phyloP scores from a whole-genome alignment of 176 grass and related monocot species.

The Oryza coarctata region DNA sequence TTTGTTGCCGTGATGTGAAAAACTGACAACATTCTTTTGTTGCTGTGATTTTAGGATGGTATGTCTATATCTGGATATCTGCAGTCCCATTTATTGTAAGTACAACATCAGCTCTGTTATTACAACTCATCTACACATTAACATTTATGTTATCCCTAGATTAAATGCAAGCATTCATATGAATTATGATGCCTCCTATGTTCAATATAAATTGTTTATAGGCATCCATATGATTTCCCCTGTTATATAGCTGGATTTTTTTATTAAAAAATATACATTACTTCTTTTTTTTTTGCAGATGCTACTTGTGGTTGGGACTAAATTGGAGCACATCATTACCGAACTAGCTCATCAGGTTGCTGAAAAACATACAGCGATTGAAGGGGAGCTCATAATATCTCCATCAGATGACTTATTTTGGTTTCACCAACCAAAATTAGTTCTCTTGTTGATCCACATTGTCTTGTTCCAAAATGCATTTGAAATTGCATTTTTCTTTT shows the following conservation, averaged over 20 bases:
- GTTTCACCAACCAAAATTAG: slow-evolving; percentile 65
- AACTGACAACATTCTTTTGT: not conserved
- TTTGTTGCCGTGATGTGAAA: not conserved
- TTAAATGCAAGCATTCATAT: not conserved
- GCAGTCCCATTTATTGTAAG: slow-evolving; percentile 72
- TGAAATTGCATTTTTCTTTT: slow-evolving; percentile 83
- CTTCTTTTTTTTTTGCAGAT: slow-evolving; percentile 28
- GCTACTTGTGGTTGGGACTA: slow-evolving; percentile 62
- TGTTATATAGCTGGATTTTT: not conserved
- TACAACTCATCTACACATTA: not conserved
- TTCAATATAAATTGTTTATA: not conserved
- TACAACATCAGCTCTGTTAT: not conserved
- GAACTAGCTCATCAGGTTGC: slow-evolving; percentile 74
- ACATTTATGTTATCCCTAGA: not conserved
- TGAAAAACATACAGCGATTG: slow-evolving; percentile 47
- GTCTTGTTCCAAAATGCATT: slow-evolving; percentile 82
- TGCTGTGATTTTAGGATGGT: slow-evolving; percentile 51
- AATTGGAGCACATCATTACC: slow-evolving; percentile 88
- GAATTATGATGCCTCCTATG: not conserved
- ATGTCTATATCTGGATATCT: slow-evolving; percentile 79
- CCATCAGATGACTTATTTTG: slow-evolving; percentile 79
- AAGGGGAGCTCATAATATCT: slow-evolving; percentile 60
- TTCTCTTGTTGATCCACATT: slow-evolving; percentile 78
- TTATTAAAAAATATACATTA: not conserved
- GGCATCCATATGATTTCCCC: not conserved